These are phyloP conservation scores for Aureobasidium sp. DNA, from an alignment of 2,329 filamentous ascomycete genomes.

Conservation along the genomic window DNA sequence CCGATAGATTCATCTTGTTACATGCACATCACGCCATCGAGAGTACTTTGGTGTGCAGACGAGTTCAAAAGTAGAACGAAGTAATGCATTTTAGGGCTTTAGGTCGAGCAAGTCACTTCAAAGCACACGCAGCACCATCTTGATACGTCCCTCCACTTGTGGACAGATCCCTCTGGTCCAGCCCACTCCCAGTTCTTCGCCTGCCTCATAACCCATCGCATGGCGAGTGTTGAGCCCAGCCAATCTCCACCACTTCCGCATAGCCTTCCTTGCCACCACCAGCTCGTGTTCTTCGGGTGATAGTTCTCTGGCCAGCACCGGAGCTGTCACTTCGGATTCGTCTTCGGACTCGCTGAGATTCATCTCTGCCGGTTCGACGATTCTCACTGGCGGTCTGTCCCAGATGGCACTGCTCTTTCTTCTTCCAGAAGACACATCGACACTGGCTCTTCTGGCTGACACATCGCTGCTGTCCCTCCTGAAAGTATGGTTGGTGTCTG, in stretches of 20 bases:
- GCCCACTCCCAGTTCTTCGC: slow-evolving; percentile 52
- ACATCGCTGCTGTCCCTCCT: neutral
- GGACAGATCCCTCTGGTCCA: slow-evolving; percentile 80
- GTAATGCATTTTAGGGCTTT: neutral
- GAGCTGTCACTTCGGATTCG: slow-evolving; percentile 26
- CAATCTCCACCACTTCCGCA: slow-evolving; percentile 63
- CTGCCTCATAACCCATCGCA: slow-evolving; percentile 46
- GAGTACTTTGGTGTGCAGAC: neutral
- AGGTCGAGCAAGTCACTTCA: neutral
- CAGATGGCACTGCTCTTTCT: slow-evolving; percentile 9
- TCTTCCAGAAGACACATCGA: neutral
- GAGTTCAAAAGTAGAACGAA: neutral
- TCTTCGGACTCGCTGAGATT: slow-evolving; percentile 31
- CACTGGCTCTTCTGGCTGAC: neutral
- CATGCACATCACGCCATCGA: neutral
- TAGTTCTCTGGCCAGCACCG: slow-evolving; percentile 37
- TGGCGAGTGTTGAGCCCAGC: slow-evolving; percentile 51
- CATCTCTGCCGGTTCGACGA: neutral
- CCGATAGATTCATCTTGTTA: neutral
- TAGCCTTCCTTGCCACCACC: slow-evolving; percentile 58
- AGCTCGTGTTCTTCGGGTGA: slow-evolving; percentile 43
- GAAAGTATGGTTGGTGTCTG: slow-evolving; percentile 18
- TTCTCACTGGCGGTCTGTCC: neutral
- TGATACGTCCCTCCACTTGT: slow-evolving; percentile 66
- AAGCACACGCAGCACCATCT: slow-evolving; percentile 16